Evolutionary conservation across 2,329 filamentous ascomycete genomes (phyloP).

Genomic region (Knoxdaviesia capensis): DNA sequence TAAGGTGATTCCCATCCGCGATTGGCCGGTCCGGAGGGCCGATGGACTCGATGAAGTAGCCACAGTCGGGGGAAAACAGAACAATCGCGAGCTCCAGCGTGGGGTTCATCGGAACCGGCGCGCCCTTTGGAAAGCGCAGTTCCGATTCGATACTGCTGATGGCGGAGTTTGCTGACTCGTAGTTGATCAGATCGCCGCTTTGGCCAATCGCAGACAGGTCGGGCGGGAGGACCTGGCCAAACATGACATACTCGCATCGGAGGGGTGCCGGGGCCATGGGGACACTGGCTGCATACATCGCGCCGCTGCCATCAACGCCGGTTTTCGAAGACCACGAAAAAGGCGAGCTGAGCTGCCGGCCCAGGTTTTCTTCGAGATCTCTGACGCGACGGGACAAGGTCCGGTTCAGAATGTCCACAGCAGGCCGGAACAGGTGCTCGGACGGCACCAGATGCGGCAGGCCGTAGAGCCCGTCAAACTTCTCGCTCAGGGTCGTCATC

Average conservation of each 20-base stretch:
- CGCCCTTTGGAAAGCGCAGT: slow-evolving; percentile 38
- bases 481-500: slow-evolving; percentile 78
- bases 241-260: slow-evolving; percentile 78
- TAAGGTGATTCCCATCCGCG: slow-evolving; percentile 31
- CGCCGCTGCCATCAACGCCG: slow-evolving; percentile 34
- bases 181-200: slow-evolving; percentile 11
- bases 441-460: slow-evolving; percentile 61
- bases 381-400: slow-evolving; percentile 48
- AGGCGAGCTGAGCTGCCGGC: slow-evolving; percentile 24
- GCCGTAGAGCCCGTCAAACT: slow-evolving; percentile 80
- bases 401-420: slow-evolving; percentile 47
- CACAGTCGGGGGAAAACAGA: slow-evolving; percentile 48
- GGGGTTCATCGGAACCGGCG: slow-evolving; percentile 32
- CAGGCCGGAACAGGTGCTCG: slow-evolving; percentile 32
- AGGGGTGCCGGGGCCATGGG: slow-evolving; percentile 20
- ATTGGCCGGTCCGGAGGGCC: slow-evolving; percentile 35
- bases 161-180: slow-evolving; percentile 15
- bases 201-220: slow-evolving; percentile 10
- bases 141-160: slow-evolving; percentile 40
- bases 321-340: slow-evolving; percentile 51
- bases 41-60: slow-evolving; percentile 43
- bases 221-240: slow-evolving; percentile 53
- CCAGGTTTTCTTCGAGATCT: slow-evolving; percentile 41
- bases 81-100: slow-evolving; percentile 40
- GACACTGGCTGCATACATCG: slow-evolving; percentile 12